These are phyloP conservation scores for Arxiozyma slooffiae DNA, from an alignment of 1,139 yeast species.

Conservation along the genomic window DNA sequence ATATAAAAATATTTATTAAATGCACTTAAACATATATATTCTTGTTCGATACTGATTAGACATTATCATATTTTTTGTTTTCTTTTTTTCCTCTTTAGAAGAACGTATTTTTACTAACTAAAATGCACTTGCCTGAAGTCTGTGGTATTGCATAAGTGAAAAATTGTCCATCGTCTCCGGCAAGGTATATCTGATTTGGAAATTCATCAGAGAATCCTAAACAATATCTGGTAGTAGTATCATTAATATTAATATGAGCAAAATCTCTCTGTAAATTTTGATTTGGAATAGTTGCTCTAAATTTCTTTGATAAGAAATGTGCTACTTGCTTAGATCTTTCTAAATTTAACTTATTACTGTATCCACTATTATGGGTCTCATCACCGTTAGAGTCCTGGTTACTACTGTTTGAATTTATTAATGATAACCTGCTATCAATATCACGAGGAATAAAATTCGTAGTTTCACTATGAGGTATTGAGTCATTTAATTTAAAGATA, in stretches of 20 bases:
- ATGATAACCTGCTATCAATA: not conserved
- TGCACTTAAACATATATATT: not conserved
- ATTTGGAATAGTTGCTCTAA: conserved; percentile 24
- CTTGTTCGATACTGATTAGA: not conserved
- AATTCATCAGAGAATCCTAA: conserved; percentile 29
- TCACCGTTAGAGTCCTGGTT: not conserved
- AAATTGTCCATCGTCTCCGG: conserved; percentile 25
- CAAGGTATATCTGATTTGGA: conserved; percentile 22
- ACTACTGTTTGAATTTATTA: not conserved
- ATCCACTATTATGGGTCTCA: not conserved
- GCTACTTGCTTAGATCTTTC: conserved; percentile 18
- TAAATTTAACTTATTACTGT: not conserved
- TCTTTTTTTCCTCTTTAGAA: conserved; percentile 1
- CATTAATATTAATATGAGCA: conserved; percentile 24
- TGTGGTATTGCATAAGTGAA: conserved; percentile 24
- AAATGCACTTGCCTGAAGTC: conserved; percentile 23
- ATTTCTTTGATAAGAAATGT: conserved; percentile 19
- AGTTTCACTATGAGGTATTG: not conserved
- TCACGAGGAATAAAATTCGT: not conserved
- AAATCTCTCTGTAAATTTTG: conserved; percentile 26
- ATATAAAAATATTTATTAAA: not conserved
- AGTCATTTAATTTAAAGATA: conserved; percentile 40
- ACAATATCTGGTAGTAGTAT: conserved; percentile 12
- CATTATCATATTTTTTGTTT: too few species aligned
- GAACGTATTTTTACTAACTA: conserved; percentile 23